A percentile compares a stretch with the other conserved stretches of the same genome.
Evolutionary conservation across 139 green algal genomes (phyloP).

Genomic region (Zygnema circumcarinatum): DNA sequence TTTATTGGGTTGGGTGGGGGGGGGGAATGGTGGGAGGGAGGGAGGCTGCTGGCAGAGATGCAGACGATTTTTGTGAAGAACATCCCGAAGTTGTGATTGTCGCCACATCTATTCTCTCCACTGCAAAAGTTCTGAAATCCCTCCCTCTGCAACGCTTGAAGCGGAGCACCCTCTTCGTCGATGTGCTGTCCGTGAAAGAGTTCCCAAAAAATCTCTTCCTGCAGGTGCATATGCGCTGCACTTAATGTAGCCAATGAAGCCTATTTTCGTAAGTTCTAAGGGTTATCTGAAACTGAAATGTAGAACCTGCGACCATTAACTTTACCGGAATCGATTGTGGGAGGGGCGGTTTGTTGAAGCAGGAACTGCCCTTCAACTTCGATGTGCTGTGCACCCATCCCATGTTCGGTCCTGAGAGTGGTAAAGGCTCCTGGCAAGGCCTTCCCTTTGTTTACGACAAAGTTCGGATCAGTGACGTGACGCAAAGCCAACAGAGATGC

Average conservation of each 20-base stretch:
- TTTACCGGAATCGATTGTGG: too few species aligned
- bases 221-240: conserved; percentile 30
- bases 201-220: conserved; percentile 95
- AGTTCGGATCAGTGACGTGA: conserved; percentile 69
- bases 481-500: conserved; percentile 26
- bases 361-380: conserved; percentile 71
- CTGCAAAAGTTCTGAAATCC: conserved; percentile 75
- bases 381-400: conserved; percentile 99
- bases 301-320: too few species aligned
- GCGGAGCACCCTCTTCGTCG: conserved; percentile 94
- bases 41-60: conserved; percentile 11
- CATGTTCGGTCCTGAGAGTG: conserved; percentile 98
- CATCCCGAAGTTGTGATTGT: conserved; percentile 97
- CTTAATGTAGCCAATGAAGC: conserved; percentile 19
- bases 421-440: conserved; percentile 81
- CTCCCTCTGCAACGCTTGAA: conserved; percentile 89
- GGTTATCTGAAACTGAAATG: too few species aligned
- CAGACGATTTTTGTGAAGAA: conserved; percentile 86
- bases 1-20: background rate
- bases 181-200: conserved; percentile 97
- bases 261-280: background rate
- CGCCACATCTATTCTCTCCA: conserved; percentile 89
- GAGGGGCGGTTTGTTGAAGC: background rate
- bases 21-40: too few species aligned
- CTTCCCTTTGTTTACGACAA: conserved; percentile 87